Conservation (phyloP, 2,329 filamentous ascomycete genomes). For the Drechslerella stenobrocha region DNA sequence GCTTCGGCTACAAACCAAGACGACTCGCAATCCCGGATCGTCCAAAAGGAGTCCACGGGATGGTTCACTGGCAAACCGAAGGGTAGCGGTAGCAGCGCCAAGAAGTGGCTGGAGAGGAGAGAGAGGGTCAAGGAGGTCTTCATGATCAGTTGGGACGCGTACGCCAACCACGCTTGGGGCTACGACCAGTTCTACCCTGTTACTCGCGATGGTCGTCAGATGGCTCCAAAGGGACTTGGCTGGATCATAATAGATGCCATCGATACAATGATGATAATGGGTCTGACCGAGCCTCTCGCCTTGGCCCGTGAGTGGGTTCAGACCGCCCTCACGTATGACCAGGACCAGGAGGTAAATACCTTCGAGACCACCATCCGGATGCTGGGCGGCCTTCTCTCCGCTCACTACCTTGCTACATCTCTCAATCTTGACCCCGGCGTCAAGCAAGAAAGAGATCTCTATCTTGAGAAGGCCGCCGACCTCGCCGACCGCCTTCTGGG, state of each 20-base stretch:
- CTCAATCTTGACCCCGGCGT: slow-evolving; percentile 74
- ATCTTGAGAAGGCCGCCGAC: slow-evolving; percentile 93
- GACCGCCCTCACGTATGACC: slow-evolving; percentile 77
- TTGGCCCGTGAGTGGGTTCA: slow-evolving; percentile 89
- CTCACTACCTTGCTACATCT: slow-evolving; percentile 87
- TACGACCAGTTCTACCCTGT: slow-evolving; percentile 86
- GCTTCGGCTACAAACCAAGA: slow-evolving; percentile 57
- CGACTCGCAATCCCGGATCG: slow-evolving; percentile 55
- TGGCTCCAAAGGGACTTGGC: slow-evolving; percentile 85
- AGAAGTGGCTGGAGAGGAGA: slow-evolving; percentile 76
- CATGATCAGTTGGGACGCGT: slow-evolving; percentile 86
- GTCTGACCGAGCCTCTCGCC: slow-evolving; percentile 79
- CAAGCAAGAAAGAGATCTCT: slow-evolving; percentile 79
- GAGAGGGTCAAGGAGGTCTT: slow-evolving; percentile 87
- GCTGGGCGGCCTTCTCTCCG: slow-evolving; percentile 88
- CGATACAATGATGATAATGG: slow-evolving; percentile 98
- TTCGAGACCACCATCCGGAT: slow-evolving; percentile 98
- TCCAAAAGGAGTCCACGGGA: slow-evolving; percentile 64
- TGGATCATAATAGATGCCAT: slow-evolving; percentile 98
- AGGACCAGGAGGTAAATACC: slow-evolving; percentile 92
- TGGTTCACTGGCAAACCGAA: slow-evolving; percentile 58
- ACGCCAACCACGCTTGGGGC: slow-evolving; percentile 91
- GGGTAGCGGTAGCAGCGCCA: slow-evolving; percentile 52
- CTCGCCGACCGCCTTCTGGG: slow-evolving; percentile 82
- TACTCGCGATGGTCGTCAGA: slow-evolving; percentile 75